Evolutionary conservation across 106 monocot species (phyloP).

Genomic region (Dioscorea zingiberensis): DNA sequence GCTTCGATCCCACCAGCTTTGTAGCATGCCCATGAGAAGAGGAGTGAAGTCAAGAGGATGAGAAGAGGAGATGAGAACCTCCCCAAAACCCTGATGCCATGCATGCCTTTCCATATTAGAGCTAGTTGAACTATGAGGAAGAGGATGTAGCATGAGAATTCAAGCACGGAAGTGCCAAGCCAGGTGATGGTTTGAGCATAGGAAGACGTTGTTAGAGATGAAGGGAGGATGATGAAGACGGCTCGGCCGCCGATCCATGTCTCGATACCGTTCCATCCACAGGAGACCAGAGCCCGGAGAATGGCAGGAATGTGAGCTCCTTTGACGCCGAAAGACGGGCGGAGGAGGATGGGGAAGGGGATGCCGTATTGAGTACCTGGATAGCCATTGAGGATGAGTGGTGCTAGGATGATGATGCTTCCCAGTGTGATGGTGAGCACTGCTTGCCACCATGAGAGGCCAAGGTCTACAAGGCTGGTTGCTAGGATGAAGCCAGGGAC

Average conservation of each 20-base stretch:
- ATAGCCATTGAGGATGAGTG: slow-evolving; percentile 23
- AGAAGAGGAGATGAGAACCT: slow-evolving; percentile 18
- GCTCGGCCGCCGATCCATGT: slow-evolving; percentile 44
- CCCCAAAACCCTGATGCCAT: slow-evolving; percentile 4
- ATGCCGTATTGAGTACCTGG: slow-evolving; percentile 24
- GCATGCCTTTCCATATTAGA: slow-evolving; percentile 26
- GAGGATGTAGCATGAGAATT: slow-evolving; percentile 26
- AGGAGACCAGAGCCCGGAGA: slow-evolving; percentile 40
- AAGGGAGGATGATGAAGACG: slow-evolving; percentile 26
- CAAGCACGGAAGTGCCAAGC: slow-evolving; percentile 30
- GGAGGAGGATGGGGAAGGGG: slow-evolving; percentile 36
- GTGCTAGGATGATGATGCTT: slow-evolving; percentile 24
- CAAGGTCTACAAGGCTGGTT: slow-evolving; percentile 11
- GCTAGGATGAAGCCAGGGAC: slow-evolving; percentile 30
- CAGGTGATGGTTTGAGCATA: not conserved
- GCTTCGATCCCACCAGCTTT: slow-evolving; percentile 24
- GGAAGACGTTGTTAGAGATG: not conserved
- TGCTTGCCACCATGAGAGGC: slow-evolving; percentile 41
- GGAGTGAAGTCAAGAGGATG: not conserved
- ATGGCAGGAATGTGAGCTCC: slow-evolving; percentile 35
- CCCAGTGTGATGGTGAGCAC: slow-evolving; percentile 11
- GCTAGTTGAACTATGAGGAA: slow-evolving; percentile 25
- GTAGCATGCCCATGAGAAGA: slow-evolving; percentile 22
- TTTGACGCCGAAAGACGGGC: slow-evolving; percentile 28
- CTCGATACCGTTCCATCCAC: slow-evolving; percentile 44